phyloP scores from a whole-genome alignment of 108 stramenopile species.

The Licmophora abbreviata region DNA sequence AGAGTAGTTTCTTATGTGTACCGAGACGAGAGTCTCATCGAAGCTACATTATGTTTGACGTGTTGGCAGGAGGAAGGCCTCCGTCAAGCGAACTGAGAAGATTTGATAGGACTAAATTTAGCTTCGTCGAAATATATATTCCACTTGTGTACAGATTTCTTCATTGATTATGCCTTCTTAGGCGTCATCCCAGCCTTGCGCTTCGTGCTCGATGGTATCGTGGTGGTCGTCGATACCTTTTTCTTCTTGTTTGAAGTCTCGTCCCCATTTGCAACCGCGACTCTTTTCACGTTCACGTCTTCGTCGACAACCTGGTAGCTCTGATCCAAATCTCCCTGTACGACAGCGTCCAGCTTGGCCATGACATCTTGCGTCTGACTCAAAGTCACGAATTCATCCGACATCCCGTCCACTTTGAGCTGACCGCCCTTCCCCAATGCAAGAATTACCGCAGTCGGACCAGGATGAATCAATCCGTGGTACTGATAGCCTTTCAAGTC shows the following conservation, averaged over 20 bases:
- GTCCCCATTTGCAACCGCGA: neutral
- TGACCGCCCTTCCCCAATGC: slow-evolving; percentile 22
- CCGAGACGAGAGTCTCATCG: too few relatives aligned
- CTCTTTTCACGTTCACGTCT: slow-evolving; percentile 35
- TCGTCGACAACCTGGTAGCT: slow-evolving; percentile 36
- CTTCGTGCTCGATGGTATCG: neutral
- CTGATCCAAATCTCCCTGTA: slow-evolving; percentile 49
- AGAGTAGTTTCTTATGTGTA: too few relatives aligned
- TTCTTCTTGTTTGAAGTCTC: slow-evolving; percentile 7
- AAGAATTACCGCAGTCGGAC: slow-evolving; percentile 65
- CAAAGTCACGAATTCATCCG: slow-evolving; percentile 68
- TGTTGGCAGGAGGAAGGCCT: too few relatives aligned
- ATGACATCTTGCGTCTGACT: slow-evolving; percentile 48
- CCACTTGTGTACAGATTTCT: neutral
- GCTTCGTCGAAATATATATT: neutral
- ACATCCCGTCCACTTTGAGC: slow-evolving; percentile 58
- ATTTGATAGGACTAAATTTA: too few relatives aligned
- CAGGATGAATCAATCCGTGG: slow-evolving; percentile 59
- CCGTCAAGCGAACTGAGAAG: too few relatives aligned
- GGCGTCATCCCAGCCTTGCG: neutral
- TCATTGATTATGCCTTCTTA: neutral
- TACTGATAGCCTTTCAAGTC: slow-evolving; percentile 79
- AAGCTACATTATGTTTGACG: too few relatives aligned
- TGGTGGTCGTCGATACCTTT: neutral
- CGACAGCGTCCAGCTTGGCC: slow-evolving; percentile 59